Conservation (phyloP, 116 monocot genomes). For the Iris pallida region DNA sequence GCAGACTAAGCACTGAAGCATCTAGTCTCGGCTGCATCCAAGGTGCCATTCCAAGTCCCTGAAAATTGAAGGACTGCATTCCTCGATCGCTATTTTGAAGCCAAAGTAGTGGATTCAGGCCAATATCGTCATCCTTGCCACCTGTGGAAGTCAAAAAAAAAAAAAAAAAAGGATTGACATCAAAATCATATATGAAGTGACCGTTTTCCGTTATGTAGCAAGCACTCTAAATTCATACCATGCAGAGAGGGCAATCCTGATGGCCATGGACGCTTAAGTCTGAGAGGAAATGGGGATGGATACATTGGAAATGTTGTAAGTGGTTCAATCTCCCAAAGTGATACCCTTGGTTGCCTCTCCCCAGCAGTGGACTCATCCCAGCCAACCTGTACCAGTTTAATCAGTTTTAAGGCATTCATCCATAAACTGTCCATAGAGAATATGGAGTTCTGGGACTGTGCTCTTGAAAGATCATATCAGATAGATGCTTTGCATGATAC, state of each 20-base stretch:
- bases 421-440: too few relatives aligned
- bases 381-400: constrained; percentile 32
- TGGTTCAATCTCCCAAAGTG: constrained; percentile 64
- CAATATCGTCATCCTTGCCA: constrained; percentile 50
- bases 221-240: constrained; percentile 14
- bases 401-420: neutral
- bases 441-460: too few relatives aligned
- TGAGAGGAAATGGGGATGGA: constrained; percentile 48
- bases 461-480: too few relatives aligned
- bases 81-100: constrained; percentile 61
- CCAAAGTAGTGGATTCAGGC: constrained; percentile 70
- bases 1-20: constrained; percentile 61
- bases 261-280: constrained; percentile 62
- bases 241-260: constrained; percentile 38
- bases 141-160: constrained; percentile 18
- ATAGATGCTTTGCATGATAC: neutral
- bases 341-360: constrained; percentile 53
- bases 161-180: neutral
- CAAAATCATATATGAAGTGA: neutral
- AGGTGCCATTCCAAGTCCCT: constrained; percentile 54
- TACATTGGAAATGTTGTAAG: constrained; percentile 66
- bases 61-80: constrained; percentile 73
- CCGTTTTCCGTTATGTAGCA: neutral
- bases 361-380: constrained; percentile 67
- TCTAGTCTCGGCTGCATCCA: constrained; percentile 72